phyloP scores from a whole-genome alignment of 2,329 filamentous ascomycete species.

The Penicillium rolfsii region DNA sequence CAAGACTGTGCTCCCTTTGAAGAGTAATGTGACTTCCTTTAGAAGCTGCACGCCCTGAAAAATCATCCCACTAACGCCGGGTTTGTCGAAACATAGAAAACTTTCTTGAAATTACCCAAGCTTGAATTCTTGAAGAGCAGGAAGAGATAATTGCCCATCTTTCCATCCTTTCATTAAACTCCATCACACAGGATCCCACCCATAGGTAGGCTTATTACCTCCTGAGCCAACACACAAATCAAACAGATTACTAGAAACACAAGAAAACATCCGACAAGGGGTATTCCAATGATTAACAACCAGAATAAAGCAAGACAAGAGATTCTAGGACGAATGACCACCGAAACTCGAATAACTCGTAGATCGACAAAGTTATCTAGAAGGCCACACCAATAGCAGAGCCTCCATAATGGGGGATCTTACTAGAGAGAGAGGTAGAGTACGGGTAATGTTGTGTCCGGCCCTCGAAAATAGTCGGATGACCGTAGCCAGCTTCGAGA shows the following conservation, averaged over 20 bases:
- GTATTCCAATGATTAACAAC: conserved; percentile 3
- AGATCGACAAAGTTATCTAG: conserved; percentile 15
- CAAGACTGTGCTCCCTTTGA: too few species aligned
- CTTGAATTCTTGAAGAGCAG: too few species aligned
- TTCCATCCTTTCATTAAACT: neutral
- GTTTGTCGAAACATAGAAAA: neutral
- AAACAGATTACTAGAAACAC: neutral
- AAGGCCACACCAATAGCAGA: conserved; percentile 39
- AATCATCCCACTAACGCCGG: too few species aligned
- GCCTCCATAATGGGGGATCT: conserved; percentile 26
- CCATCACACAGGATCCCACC: neutral
- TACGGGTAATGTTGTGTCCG: conserved; percentile 24
- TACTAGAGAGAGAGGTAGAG: conserved; percentile 8
- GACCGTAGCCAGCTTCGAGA: conserved; percentile 21
- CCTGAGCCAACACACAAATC: neutral
- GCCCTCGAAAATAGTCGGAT: conserved; percentile 34
- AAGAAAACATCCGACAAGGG: conserved; percentile 1
- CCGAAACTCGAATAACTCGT: neutral
- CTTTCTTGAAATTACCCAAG: neutral
- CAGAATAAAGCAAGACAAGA: neutral
- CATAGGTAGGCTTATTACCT: conserved; percentile 2
- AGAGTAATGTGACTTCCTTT: too few species aligned
- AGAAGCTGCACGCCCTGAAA: too few species aligned
- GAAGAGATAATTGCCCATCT: neutral
- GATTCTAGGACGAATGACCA: neutral